Conservation (phyloP, 108 stramenopile genomes). For the Cyclotella baltica region DNA sequence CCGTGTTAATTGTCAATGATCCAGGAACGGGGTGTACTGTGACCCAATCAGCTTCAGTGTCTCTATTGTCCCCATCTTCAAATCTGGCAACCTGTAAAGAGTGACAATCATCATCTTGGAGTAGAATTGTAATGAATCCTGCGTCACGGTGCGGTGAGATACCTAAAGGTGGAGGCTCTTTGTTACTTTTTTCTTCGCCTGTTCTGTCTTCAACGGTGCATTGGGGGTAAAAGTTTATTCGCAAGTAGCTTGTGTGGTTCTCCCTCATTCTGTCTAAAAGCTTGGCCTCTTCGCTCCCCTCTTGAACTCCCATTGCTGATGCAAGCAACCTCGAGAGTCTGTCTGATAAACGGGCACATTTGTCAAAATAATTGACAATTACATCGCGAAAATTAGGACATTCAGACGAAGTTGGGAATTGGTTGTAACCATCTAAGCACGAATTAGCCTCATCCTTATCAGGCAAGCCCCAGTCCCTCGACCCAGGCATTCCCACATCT, state of each 20-base stretch:
- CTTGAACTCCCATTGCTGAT: conserved; percentile 54
- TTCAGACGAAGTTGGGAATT: conserved; percentile 68
- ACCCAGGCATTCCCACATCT: conserved; percentile 87
- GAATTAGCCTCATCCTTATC: conserved; percentile 70
- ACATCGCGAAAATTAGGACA: conserved; percentile 70
- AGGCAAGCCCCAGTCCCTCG: conserved; percentile 58
- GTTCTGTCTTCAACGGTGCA: conserved; percentile 29
- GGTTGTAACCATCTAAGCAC: conserved; percentile 90
- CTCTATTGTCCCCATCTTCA: conserved; percentile 45
- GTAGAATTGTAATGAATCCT: conserved; percentile 89
- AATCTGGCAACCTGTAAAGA: conserved; percentile 77
- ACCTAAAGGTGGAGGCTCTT: conserved; percentile 46
- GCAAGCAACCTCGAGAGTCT: conserved; percentile 71
- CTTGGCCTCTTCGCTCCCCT: conserved; percentile 37
- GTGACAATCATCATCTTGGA: conserved; percentile 87
- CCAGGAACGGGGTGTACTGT: conserved; percentile 81
- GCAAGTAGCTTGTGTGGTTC: conserved; percentile 84
- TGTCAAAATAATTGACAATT: conserved; percentile 73
- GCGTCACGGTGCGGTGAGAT: conserved; percentile 93
- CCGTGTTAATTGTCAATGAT: conserved; percentile 93
- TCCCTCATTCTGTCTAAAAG: conserved; percentile 56
- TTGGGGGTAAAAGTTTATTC: conserved; percentile 89
- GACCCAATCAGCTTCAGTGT: conserved; percentile 50
- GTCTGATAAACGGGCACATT: conserved; percentile 70
- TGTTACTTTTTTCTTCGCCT: background rate